Evolutionary conservation across 345 rosid genomes (phyloP).

Genomic region (Erysimum cheiranthoides): DNA sequence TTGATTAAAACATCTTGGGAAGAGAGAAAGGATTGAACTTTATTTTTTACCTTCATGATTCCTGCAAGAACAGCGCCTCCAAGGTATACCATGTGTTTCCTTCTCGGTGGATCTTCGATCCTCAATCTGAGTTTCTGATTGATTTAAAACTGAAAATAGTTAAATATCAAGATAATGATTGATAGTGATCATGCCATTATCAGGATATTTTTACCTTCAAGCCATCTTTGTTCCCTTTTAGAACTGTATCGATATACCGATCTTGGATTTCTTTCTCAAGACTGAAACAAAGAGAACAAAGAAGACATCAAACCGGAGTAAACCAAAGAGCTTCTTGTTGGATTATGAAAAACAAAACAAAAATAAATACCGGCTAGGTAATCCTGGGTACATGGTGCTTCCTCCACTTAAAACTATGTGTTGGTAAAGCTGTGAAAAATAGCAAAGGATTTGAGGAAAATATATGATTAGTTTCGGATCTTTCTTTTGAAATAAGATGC

Average conservation of each 20-base stretch:
- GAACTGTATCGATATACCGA: conserved; percentile 85
- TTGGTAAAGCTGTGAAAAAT: conserved; percentile 88
- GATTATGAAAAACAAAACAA: not conserved
- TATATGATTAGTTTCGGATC: not conserved
- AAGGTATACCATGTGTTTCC: conserved; percentile 99
- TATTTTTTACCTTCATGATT: conserved; percentile 86
- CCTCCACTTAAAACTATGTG: conserved; percentile 99
- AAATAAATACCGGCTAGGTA: conserved; percentile 83
- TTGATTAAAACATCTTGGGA: not conserved
- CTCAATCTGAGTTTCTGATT: conserved; percentile 78
- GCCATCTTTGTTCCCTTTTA: conserved; percentile 97
- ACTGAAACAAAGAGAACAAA: conserved; percentile 52
- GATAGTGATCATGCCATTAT: not conserved
- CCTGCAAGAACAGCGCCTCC: conserved; percentile 99
- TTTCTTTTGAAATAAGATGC: not conserved
- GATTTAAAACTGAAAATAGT: not conserved
- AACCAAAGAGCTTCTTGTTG: conserved; percentile 21
- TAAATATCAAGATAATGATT: not conserved
- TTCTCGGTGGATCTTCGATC: conserved; percentile 96
- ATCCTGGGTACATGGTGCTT: conserved; percentile 99
- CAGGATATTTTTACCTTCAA: conserved; percentile 62
- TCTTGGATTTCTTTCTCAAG: conserved; percentile 93
- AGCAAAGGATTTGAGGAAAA: conserved; percentile 8
- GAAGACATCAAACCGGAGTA: no score
- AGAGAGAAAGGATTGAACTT: conserved; percentile 26